These are phyloP conservation scores for Geopyxis carbonaria DNA, from an alignment of 495 filamentous ascomycete species.

Conservation along the genomic window DNA sequence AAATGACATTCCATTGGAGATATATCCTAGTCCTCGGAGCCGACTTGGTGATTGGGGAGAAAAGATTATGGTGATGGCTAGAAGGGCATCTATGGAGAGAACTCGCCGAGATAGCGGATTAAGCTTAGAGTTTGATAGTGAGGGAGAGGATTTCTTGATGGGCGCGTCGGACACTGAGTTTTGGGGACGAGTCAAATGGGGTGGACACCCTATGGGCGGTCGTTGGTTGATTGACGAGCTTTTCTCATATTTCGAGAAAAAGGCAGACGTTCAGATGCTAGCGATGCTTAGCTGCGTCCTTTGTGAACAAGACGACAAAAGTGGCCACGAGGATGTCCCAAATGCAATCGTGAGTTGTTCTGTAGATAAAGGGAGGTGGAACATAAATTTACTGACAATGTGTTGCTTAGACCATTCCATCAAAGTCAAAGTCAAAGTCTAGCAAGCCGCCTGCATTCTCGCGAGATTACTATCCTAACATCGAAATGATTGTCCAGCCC, in stretches of 20 bases:
- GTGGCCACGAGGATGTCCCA: constrained; percentile 14
- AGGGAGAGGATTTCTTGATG: constrained; percentile 22
- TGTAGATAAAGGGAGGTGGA: too few relatives aligned
- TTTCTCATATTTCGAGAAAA: constrained; percentile 61
- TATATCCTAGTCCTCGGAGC: constrained; percentile 23
- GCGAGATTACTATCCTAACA: constrained; percentile 49
- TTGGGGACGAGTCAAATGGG: constrained; percentile 64
- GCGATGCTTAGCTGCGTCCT: constrained; percentile 89
- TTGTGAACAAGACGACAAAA: constrained; percentile 36
- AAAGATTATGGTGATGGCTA: constrained; percentile 45
- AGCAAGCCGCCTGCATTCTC: too few relatives aligned
- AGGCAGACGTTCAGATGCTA: constrained; percentile 80
- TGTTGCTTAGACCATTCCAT: too few relatives aligned
- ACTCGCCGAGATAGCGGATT: constrained; percentile 32
- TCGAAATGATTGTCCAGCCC: constrained; percentile 39
- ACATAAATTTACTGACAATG: too few relatives aligned
- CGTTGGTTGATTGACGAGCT: constrained; percentile 50
- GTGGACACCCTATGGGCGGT: constrained; percentile 59
- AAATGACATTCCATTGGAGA: constrained; percentile 52
- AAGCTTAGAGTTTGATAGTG: constrained; percentile 34
- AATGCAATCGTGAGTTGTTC: constrained; percentile 6
- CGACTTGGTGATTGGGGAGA: constrained; percentile 20
- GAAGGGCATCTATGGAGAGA: constrained; percentile 28
- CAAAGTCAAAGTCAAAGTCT: too few relatives aligned
- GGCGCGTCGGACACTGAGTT: constrained; percentile 18